Evolutionary conservation across 805 yeast genomes (phyloP).

Genomic region (Brettanomyces anomalus): DNA sequence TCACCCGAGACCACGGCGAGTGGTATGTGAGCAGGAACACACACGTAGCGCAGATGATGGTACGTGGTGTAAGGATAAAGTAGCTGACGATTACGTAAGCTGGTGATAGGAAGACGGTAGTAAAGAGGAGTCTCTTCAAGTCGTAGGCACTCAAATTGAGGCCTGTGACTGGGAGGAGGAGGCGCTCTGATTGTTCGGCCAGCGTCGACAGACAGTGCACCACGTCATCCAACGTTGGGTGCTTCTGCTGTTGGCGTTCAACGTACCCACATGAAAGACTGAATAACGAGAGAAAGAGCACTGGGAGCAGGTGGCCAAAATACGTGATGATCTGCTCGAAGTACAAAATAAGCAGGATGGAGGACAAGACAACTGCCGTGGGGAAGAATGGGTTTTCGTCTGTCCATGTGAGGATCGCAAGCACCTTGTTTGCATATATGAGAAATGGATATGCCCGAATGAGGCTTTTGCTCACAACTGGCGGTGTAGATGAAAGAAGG

Average conservation of each 20-base stretch:
- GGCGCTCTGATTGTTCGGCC: conserved; percentile 65
- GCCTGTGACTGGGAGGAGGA: conserved; percentile 71
- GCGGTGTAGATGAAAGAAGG: conserved; percentile 80
- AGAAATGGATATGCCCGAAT: conserved; percentile 81
- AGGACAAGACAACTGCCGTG: conserved; percentile 47
- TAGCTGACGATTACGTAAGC: conserved; percentile 62
- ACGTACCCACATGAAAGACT: conserved; percentile 50
- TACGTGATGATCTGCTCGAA: conserved; percentile 72
- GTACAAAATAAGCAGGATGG: conserved; percentile 56
- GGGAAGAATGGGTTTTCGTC: conserved; percentile 75
- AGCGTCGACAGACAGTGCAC: conserved; percentile 68
- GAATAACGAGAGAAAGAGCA: conserved; percentile 50
- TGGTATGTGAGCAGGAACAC: conserved; percentile 69
- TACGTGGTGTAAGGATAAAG: conserved; percentile 63
- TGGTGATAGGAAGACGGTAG: conserved; percentile 82
- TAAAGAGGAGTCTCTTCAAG: conserved; percentile 68
- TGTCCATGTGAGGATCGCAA: conserved; percentile 85
- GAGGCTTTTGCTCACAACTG: conserved; percentile 77
- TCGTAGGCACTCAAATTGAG: conserved; percentile 71
- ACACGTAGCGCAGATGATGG: conserved; percentile 51
- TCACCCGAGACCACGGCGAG: conserved; percentile 75
- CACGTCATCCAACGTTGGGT: conserved; percentile 83
- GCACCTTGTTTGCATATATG: conserved; percentile 55
- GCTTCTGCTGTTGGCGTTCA: conserved; percentile 46
- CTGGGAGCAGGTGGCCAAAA: conserved; percentile 71